phyloP scores from a whole-genome alignment of 305 asterid genomes.

The Fraxinus sp. region DNA sequence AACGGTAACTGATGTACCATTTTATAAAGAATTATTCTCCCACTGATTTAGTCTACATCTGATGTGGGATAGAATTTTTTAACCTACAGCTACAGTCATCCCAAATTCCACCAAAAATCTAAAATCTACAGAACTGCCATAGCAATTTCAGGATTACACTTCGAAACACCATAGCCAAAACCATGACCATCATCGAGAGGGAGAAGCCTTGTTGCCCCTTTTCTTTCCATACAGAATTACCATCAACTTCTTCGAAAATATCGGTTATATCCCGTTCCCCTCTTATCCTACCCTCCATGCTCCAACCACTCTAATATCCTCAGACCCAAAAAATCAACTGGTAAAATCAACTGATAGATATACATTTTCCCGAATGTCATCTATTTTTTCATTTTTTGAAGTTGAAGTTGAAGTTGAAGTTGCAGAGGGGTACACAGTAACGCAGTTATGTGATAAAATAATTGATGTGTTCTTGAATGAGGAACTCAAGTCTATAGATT shows the following conservation, averaged over 20 bases:
- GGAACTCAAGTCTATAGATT: slow-evolving; percentile 78
- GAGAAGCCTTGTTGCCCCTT: no score
- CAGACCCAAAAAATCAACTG: slow-evolving; percentile 27
- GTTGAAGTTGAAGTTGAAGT: slow-evolving; percentile 49
- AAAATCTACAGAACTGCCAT: neutral
- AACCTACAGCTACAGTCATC: no score
- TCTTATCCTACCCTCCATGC: slow-evolving; percentile 10
- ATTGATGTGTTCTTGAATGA: slow-evolving; percentile 78
- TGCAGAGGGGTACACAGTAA: slow-evolving; percentile 78
- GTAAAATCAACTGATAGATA: no score
- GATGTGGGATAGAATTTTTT: no score
- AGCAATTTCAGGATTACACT: neutral
- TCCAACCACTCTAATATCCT: slow-evolving; percentile 27
- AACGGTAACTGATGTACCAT: no score
- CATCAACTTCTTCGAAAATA: slow-evolving; percentile 30
- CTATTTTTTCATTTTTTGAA: slow-evolving; percentile 12
- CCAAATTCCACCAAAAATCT: no score
- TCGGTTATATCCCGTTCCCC: slow-evolving; percentile 19
- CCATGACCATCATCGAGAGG: slow-evolving; percentile 43
- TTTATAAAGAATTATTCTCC: no score
- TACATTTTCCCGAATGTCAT: neutral
- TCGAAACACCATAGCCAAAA: neutral
- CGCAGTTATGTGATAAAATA: slow-evolving; percentile 78
- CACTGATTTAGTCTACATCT: no score
- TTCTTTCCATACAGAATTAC: slow-evolving; percentile 29